A percentile compares a stretch with the other conserved stretches of the same genome.
These are phyloP conservation scores for Boletus sp. DNA, from an alignment of 1,284 basidiomycete species.

Conservation along the genomic window DNA sequence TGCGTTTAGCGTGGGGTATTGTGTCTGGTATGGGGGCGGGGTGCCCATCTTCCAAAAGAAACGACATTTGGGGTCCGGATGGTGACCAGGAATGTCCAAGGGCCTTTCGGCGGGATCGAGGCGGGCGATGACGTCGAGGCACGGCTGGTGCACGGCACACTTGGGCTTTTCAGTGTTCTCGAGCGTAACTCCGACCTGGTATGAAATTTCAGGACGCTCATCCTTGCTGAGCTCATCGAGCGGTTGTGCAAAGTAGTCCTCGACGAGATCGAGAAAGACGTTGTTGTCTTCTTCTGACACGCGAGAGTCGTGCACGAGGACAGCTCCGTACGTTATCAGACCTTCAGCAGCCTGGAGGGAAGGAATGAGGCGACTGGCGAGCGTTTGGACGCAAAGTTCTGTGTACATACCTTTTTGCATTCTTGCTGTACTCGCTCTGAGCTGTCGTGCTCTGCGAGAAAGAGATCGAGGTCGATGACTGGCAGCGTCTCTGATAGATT, in stretches of 20 bases:
- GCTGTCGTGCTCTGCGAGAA: constrained; percentile 47
- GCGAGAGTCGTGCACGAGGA: constrained; percentile 77
- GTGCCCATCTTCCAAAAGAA: constrained; percentile 90
- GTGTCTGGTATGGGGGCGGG: constrained; percentile 71
- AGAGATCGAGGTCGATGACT: constrained; percentile 75
- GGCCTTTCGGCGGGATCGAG: constrained; percentile 77
- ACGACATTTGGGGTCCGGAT: constrained; percentile 87
- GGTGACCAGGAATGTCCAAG: constrained; percentile 71
- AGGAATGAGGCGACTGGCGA: too few species aligned
- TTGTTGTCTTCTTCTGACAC: constrained; percentile 80
- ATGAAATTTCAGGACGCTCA: constrained; percentile 73
- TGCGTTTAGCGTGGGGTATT: constrained; percentile 71
- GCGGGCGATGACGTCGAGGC: constrained; percentile 64
- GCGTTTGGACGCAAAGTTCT: neutral
- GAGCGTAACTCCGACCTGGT: constrained; percentile 82
- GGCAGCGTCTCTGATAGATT: constrained; percentile 45
- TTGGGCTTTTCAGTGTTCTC: constrained; percentile 93
- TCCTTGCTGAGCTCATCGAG: constrained; percentile 61
- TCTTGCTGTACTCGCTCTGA: constrained; percentile 50
- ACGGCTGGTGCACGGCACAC: constrained; percentile 75
- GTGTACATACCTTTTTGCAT: constrained; percentile 56
- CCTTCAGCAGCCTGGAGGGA: constrained; percentile 70
- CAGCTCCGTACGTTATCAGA: constrained; percentile 76
- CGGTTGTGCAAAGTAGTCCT: constrained; percentile 84
- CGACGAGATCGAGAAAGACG: constrained; percentile 75